These are phyloP conservation scores for Aureobasidium zeae DNA, from an alignment of 2,329 filamentous ascomycete genomes.

Conservation along the genomic window DNA sequence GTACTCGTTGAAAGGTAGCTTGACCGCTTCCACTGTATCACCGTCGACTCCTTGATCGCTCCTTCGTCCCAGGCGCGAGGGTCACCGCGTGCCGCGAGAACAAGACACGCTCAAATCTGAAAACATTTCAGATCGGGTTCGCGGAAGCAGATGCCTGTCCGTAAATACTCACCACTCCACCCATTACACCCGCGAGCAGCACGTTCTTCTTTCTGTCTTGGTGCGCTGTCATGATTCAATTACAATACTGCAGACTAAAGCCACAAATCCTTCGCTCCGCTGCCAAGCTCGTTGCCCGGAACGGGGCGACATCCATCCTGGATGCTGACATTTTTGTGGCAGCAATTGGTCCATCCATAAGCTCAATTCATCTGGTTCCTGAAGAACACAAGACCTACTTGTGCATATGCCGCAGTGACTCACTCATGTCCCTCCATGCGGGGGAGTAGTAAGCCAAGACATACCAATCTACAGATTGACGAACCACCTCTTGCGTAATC, in stretches of 20 bases:
- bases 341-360: constrained; percentile 14
- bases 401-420: constrained; percentile 7
- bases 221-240: too few species aligned
- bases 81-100: constrained; percentile 3
- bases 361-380: constrained; percentile 3
- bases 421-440: constrained; percentile 1
- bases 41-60: neutral
- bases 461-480: constrained; percentile 8
- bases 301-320: neutral
- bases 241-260: too few species aligned
- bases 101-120: neutral
- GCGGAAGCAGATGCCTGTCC: neutral
- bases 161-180: too few species aligned
- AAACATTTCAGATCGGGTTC: constrained; percentile 5
- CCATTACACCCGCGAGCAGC: too few species aligned
- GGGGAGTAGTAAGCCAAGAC: neutral
- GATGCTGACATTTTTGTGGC: neutral
- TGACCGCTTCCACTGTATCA: constrained; percentile 3
- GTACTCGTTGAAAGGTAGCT: constrained; percentile 7
- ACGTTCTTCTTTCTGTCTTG: too few species aligned
- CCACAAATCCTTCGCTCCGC: constrained; percentile 8
- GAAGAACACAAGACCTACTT: constrained; percentile 3
- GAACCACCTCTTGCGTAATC: constrained; percentile 6
- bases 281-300: constrained; percentile 11
- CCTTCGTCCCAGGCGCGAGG: constrained; percentile 1